A percentile compares a stretch with the other conserved stretches of the same genome.
These are phyloP conservation scores for Penicillium chermesinum DNA, from an alignment of 495 filamentous ascomycete species.

Conservation along the genomic window DNA sequence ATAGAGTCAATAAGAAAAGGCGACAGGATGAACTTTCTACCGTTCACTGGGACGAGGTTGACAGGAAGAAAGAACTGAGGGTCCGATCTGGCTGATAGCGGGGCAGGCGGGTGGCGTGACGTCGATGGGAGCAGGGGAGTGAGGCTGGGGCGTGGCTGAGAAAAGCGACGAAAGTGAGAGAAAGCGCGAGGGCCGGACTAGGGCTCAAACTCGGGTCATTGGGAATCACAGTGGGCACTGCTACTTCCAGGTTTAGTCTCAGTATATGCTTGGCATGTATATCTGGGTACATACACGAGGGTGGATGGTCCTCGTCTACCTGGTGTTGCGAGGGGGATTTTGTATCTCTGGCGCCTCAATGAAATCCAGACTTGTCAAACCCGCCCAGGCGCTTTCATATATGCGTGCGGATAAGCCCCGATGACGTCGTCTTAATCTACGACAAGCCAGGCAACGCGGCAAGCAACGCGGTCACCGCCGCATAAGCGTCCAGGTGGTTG, in stretches of 20 bases:
- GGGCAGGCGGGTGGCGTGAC: conserved; percentile 27
- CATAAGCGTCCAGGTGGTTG: not conserved
- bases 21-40: conserved; percentile 12
- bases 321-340: too few species aligned
- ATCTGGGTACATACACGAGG: too few species aligned
- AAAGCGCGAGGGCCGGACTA: not conserved
- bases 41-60: conserved; percentile 13
- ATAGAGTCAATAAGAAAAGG: conserved; percentile 2
- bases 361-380: too few species aligned
- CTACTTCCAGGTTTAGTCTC: too few species aligned
- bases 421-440: not conserved
- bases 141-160: not conserved
- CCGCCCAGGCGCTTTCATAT: not conserved
- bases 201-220: not conserved
- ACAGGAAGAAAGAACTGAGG: conserved; percentile 6
- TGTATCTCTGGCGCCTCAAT: too few species aligned
- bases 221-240: too few species aligned
- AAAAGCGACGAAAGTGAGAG: not conserved
- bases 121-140: conserved; percentile 1
- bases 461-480: too few species aligned
- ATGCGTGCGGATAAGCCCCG: not conserved
- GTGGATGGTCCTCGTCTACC: too few species aligned
- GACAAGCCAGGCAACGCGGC: too few species aligned
- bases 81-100: conserved; percentile 9
- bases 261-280: too few species aligned